These are phyloP conservation scores for Pontederia crassipes DNA, from an alignment of 176 grass and related monocot species.

Conservation along the genomic window DNA sequence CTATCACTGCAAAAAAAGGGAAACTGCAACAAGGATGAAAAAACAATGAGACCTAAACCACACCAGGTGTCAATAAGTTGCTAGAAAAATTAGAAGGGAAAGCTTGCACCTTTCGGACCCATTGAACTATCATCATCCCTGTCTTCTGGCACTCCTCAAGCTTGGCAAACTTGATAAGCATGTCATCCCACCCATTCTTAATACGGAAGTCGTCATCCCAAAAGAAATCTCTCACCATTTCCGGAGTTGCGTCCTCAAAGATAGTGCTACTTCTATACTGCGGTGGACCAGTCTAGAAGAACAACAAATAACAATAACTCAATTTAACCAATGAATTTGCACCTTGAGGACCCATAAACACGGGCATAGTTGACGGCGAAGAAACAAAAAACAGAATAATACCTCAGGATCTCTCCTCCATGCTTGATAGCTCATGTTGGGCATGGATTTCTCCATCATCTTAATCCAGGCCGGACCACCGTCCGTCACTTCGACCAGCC, in stretches of 20 bases:
- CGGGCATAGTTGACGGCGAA: background rate
- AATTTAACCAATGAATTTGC: background rate
- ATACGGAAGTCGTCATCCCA: constrained; percentile 93
- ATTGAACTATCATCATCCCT: constrained; percentile 74
- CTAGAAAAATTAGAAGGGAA: background rate
- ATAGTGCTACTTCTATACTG: constrained; percentile 81
- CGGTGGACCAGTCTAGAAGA: constrained; percentile 45
- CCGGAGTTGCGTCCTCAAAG: constrained; percentile 64
- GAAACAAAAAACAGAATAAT: background rate
- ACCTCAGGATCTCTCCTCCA: constrained; percentile 78
- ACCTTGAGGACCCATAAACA: background rate
- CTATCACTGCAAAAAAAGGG: constrained; percentile 94
- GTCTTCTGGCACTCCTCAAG: constrained; percentile 57
- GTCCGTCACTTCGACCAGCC: constrained; percentile 71
- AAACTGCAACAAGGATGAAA: constrained; percentile 42
- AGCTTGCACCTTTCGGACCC: constrained; percentile 71
- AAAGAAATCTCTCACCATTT: constrained; percentile 83
- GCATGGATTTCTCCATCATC: constrained; percentile 72
- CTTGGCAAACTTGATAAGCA: constrained; percentile 68
- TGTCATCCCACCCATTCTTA: constrained; percentile 74
- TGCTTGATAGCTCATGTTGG: constrained; percentile 46
- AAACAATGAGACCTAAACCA: background rate
- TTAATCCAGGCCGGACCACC: constrained; percentile 62
- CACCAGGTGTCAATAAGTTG: constrained; percentile 4
- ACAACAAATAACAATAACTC: constrained; percentile 9